Evolutionary conservation across 371 early-diverging fungal species (phyloP).

Genomic region (Rhizopus delemar): DNA sequence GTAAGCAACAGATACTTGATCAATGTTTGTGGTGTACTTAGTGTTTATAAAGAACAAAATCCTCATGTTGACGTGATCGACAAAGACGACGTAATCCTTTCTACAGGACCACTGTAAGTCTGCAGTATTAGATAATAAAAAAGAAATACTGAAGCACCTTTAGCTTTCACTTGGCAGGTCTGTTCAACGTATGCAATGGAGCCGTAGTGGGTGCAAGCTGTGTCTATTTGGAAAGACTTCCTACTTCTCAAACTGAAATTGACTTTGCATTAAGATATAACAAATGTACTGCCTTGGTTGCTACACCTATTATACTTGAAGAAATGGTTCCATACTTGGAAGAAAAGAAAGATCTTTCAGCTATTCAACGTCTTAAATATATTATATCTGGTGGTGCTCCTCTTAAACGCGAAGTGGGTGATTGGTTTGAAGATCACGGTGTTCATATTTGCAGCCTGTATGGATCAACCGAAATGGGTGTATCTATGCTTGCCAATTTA

Average conservation of each 20-base stretch:
- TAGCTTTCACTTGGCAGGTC: constrained; percentile 27
- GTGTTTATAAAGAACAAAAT: background rate
- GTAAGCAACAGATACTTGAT: constrained; percentile 22
- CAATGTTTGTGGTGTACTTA: constrained; percentile 1
- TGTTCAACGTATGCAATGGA: constrained; percentile 4
- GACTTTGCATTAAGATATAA: constrained; percentile 5
- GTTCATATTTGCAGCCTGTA: constrained; percentile 17
- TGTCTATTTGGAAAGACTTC: constrained; percentile 17
- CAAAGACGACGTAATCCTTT: constrained; percentile 10
- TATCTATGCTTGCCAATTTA: constrained; percentile 10
- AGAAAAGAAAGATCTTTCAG: constrained; percentile 13
- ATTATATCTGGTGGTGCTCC: constrained; percentile 83
- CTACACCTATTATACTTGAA: constrained; percentile 18
- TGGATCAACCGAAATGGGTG: constrained; percentile 22
- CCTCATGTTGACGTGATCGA: background rate
- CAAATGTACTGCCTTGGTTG: constrained; percentile 8
- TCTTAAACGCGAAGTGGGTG: constrained; percentile 31
- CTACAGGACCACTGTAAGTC: constrained; percentile 19
- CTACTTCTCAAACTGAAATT: constrained; percentile 18
- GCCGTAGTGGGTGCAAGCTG: constrained; percentile 13
- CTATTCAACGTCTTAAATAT: constrained; percentile 27
- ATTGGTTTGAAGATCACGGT: constrained; percentile 14
- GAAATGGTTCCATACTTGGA: constrained; percentile 19
- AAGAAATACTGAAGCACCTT: background rate
- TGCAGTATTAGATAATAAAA: background rate